Conservation (phyloP, 345 rosid genomes). For the Gossypium raimondii region DNA sequence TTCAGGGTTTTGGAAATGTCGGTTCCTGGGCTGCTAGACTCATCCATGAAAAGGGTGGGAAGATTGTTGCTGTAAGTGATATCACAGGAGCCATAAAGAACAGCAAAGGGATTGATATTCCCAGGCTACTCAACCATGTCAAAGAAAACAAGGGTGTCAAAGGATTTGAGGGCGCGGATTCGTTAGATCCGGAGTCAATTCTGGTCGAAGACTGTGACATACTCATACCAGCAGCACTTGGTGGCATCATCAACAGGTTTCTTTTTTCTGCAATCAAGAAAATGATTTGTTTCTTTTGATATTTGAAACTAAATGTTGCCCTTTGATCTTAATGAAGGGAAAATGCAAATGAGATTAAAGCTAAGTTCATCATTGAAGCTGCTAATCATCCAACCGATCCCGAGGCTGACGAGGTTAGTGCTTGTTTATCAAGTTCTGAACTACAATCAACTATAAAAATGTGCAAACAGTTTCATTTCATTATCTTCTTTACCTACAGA, state of each 20-base stretch:
- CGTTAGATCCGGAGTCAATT: constrained; percentile 51
- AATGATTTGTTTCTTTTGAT: not conserved
- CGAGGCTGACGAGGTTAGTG: constrained; percentile 83
- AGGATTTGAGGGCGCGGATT: constrained; percentile 69
- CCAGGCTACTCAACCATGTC: constrained; percentile 51
- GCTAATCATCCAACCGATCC: constrained; percentile 99
- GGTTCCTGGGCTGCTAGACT: constrained; percentile 96
- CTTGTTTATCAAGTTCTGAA: not conserved
- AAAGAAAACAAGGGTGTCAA: constrained; percentile 62
- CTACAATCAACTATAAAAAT: not conserved
- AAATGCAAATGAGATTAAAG: constrained; percentile 82
- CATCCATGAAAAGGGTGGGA: constrained; percentile 73
- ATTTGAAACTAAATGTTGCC: not conserved
- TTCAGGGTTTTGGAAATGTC: constrained; percentile 93
- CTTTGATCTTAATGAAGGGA: constrained; percentile 38
- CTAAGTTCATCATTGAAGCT: constrained; percentile 85
- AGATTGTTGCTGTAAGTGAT: constrained; percentile 79
- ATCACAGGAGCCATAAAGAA: constrained; percentile 84
- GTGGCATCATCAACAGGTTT: constrained; percentile 91
- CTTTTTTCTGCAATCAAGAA: not conserved
- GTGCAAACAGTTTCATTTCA: not conserved
- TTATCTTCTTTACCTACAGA: constrained; percentile 35
- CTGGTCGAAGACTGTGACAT: constrained; percentile 81
- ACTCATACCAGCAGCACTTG: constrained; percentile 89
- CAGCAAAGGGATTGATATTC: constrained; percentile 65